These are phyloP conservation scores for Agrostemma githago DNA, from an alignment of 148 eudicot species.

Conservation along the genomic window DNA sequence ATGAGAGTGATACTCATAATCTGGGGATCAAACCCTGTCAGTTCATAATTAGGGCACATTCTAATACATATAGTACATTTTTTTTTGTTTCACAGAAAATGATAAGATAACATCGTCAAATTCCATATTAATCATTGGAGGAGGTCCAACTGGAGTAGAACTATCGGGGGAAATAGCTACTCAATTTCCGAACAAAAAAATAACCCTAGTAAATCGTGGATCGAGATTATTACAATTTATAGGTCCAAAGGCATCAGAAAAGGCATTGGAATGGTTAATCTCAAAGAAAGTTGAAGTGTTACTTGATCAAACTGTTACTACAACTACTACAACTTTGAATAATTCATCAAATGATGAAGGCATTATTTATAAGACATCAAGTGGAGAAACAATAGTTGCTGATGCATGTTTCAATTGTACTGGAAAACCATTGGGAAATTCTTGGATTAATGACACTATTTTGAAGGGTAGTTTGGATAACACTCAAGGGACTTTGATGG, in stretches of 20 bases:
- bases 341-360: slow-evolving; percentile 26
- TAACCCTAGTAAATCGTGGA: slow-evolving; percentile 47
- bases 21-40: too few relatives aligned
- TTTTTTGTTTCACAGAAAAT: slow-evolving; percentile 25
- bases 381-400: slow-evolving; percentile 39
- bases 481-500: slow-evolving; percentile 31
- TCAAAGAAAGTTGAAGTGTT: slow-evolving; percentile 49
- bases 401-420: slow-evolving; percentile 45
- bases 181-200: slow-evolving; percentile 48
- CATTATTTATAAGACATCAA: slow-evolving; percentile 35
- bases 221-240: slow-evolving; percentile 48
- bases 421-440: slow-evolving; percentile 37
- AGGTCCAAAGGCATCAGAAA: slow-evolving; percentile 41
- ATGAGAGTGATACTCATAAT: too few relatives aligned
- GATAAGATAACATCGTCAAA: slow-evolving; percentile 35
- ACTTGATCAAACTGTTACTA: slow-evolving; percentile 32
- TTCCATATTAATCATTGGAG: slow-evolving; percentile 48
- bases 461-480: slow-evolving; percentile 36
- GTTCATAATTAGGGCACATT: background rate
- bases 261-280: slow-evolving; percentile 42
- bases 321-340: slow-evolving; percentile 1
- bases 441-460: slow-evolving; percentile 41
- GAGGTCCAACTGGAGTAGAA: slow-evolving; percentile 60
- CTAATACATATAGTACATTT: background rate
- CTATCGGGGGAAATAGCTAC: slow-evolving; percentile 53